Evolutionary conservation across 2,329 filamentous ascomycete species (phyloP).

Genomic region (Fusarium continuum): DNA sequence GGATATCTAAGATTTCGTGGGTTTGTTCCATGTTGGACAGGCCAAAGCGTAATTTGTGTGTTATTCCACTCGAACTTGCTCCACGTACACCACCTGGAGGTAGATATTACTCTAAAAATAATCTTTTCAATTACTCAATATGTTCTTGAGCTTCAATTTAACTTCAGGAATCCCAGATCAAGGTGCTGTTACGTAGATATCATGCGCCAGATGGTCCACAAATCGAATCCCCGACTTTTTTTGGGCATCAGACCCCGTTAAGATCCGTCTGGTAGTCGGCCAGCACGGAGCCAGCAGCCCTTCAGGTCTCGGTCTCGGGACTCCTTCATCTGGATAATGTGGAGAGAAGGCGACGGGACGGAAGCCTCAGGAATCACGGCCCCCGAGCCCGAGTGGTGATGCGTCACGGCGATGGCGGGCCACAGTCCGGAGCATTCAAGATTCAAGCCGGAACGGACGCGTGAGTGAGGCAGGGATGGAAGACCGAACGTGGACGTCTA

Average conservation of each 20-base stretch:
- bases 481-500: not conserved
- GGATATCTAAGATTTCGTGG: not conserved
- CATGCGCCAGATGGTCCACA: conserved; percentile 36
- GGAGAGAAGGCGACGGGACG: conserved; percentile 25
- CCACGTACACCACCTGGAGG: not conserved
- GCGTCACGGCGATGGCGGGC: conserved; percentile 13
- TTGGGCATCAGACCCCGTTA: conserved; percentile 15
- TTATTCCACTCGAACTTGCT: not conserved
- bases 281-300: conserved; percentile 27
- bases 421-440: conserved; percentile 10
- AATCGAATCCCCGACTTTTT: conserved; percentile 19
- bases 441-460: conserved; percentile 18
- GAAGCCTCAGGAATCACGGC: conserved; percentile 2
- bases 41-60: not conserved
- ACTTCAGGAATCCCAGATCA: conserved; percentile 19
- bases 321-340: conserved; percentile 19
- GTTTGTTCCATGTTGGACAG: conserved; percentile 10
- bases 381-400: conserved; percentile 11
- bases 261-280: conserved; percentile 20
- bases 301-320: conserved; percentile 21
- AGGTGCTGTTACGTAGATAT: conserved; percentile 32
- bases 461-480: conserved; percentile 16
- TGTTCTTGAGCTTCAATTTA: conserved; percentile 10
- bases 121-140: not conserved
- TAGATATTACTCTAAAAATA: not conserved